phyloP scores from a whole-genome alignment of 1,284 basidiomycete species.

The Caloboletus inedulis region DNA sequence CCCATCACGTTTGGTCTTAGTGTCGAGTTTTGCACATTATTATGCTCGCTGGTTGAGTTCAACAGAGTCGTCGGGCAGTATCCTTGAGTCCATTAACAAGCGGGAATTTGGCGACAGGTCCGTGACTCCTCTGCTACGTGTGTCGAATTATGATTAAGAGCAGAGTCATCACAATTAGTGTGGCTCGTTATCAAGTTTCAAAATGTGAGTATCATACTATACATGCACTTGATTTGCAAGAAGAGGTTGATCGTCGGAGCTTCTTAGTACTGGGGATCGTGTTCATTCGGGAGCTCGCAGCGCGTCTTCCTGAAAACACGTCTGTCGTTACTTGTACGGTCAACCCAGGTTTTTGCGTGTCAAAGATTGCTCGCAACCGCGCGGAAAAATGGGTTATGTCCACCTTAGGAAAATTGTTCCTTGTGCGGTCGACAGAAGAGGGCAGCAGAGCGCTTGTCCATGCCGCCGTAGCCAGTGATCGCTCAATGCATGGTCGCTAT shows the following conservation, averaged over 20 bases:
- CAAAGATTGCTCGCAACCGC: constrained; percentile 21
- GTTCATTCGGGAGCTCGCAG: constrained; percentile 30
- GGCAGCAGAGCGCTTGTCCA: constrained; percentile 27
- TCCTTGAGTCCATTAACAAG: constrained; percentile 19
- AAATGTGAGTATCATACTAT: constrained; percentile 29
- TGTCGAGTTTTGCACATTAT: constrained; percentile 25
- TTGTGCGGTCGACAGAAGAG: constrained; percentile 19
- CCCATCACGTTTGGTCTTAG: constrained; percentile 25
- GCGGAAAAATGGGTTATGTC: background rate
- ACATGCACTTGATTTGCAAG: background rate
- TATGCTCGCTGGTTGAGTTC: background rate
- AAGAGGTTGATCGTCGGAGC: background rate
- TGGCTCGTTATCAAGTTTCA: constrained; percentile 30
- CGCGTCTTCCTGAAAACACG: constrained; percentile 21
- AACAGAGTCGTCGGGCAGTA: constrained; percentile 2
- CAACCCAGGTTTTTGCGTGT: constrained; percentile 33
- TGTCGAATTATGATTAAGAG: background rate
- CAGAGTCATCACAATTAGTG: background rate
- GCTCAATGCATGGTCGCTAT: constrained; percentile 27
- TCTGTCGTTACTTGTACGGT: constrained; percentile 29
- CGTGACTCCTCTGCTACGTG: background rate
- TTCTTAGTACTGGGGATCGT: constrained; percentile 28
- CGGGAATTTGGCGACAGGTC: constrained; percentile 13
- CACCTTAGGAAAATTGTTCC: background rate
- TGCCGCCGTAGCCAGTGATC: constrained; percentile 20